phyloP scores from a whole-genome alignment of 1,284 basidiomycete species.

The Ceratobasidium theobromae region DNA sequence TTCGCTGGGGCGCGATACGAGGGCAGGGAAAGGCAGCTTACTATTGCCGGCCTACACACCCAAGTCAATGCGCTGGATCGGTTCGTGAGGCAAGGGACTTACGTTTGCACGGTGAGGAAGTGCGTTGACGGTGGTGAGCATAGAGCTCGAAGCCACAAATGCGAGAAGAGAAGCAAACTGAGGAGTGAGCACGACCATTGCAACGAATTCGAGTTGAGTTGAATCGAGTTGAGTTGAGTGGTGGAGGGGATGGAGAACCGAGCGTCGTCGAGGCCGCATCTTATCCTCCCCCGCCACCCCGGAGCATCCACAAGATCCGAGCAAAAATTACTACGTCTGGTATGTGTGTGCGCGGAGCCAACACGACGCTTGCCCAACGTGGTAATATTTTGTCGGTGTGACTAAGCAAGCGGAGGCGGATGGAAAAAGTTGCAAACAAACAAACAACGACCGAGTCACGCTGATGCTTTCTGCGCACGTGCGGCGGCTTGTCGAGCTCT shows the following conservation, averaged over 20 bases:
- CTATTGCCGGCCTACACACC: not conserved
- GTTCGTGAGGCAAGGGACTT: not conserved
- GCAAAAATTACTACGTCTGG: too few relatives aligned
- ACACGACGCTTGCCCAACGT: too few relatives aligned
- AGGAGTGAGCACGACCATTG: conserved; percentile 23
- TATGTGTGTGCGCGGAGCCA: too few relatives aligned
- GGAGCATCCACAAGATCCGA: too few relatives aligned
- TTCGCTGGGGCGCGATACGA: not conserved
- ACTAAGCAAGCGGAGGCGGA: too few relatives aligned
- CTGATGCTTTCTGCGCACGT: too few relatives aligned
- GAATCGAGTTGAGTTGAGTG: not conserved
- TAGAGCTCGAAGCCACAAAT: conserved; percentile 12
- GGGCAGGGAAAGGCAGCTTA: conserved; percentile 11
- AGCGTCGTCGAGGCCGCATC: not conserved
- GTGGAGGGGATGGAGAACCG: not conserved
- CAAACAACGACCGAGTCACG: too few relatives aligned
- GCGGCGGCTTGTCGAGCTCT: too few relatives aligned
- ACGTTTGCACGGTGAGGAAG: conserved; percentile 12
- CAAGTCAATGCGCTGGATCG: not conserved
- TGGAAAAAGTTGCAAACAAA: too few relatives aligned
- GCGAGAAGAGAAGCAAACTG: conserved; percentile 17
- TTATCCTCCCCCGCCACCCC: too few relatives aligned
- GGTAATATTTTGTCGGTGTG: too few relatives aligned
- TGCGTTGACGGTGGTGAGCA: not conserved
- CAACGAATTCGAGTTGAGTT: too few relatives aligned